Evolutionary conservation across 768 basidiomycete genomes (phyloP).

Genomic region (Hericium coralloides): DNA sequence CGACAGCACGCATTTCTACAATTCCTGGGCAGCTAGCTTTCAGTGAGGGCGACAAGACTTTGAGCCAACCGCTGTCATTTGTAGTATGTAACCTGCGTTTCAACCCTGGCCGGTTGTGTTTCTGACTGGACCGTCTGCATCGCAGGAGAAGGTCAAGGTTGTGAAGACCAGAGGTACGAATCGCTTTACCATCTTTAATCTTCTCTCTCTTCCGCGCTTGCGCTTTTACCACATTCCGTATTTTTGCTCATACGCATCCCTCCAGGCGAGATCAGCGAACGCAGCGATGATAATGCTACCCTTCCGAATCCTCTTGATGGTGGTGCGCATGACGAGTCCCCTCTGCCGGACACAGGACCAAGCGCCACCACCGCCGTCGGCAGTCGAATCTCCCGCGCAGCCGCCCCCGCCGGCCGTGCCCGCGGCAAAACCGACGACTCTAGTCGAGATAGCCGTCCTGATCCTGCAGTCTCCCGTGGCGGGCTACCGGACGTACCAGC

Average conservation of each 20-base stretch:
- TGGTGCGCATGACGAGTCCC: neutral
- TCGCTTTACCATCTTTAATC: no score
- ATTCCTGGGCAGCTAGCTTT: constrained; percentile 14
- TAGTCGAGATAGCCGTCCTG: neutral
- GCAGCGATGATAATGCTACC: constrained; percentile 12
- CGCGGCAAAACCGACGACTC: neutral
- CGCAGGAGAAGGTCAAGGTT: constrained; percentile 10
- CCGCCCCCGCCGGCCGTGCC: neutral
- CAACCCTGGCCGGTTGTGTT: constrained; percentile 2
- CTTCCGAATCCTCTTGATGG: constrained; percentile 1
- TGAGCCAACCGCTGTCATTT: constrained; percentile 6
- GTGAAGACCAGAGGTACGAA: neutral
- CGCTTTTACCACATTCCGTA: no score
- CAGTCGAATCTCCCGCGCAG: neutral
- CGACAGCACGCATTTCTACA: constrained; percentile 6
- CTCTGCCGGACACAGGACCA: constrained; percentile 10
- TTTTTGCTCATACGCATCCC: neutral
- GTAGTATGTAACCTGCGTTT: constrained; percentile 8
- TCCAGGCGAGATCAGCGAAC: constrained; percentile 10
- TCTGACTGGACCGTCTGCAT: neutral
- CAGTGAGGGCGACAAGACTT: neutral
- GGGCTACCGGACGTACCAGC: constrained; percentile 8
- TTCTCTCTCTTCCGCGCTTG: no score
- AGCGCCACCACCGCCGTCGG: neutral
- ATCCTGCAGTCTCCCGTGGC: neutral